Conservation (phyloP, 257 asterid species). For the Solanum virginianum region DNA sequence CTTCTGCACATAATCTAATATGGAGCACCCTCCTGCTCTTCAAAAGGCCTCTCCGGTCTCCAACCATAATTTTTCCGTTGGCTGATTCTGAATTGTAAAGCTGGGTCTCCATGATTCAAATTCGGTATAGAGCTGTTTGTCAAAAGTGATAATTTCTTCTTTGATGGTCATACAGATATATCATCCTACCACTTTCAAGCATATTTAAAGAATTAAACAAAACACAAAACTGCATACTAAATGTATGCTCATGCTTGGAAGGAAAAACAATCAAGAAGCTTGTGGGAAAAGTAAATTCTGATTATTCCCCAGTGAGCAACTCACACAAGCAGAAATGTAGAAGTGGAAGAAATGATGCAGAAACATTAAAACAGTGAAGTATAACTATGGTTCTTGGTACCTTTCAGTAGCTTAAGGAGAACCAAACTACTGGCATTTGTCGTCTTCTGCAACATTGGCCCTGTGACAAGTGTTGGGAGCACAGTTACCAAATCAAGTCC, state of each 20-base stretch:
- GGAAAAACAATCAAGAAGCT: not conserved
- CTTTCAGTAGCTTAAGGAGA: constrained; percentile 55
- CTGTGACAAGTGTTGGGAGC: constrained; percentile 46
- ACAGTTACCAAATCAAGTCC: constrained; percentile 53
- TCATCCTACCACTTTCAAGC: not conserved
- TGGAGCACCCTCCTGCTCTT: too few relatives aligned
- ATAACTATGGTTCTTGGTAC: constrained; percentile 6
- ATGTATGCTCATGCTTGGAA: not conserved
- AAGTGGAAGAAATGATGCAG: not conserved
- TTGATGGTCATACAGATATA: too few relatives aligned
- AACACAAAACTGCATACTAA: not conserved
- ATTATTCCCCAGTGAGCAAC: not conserved
- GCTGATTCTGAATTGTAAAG: too few relatives aligned
- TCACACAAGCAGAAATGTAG: not conserved
- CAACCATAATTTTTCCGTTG: too few relatives aligned
- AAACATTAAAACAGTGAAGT: not conserved
- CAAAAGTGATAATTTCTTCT: too few relatives aligned
- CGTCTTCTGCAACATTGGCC: constrained; percentile 58
- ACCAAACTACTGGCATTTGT: constrained; percentile 47
- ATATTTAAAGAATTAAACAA: not conserved
- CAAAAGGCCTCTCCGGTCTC: too few relatives aligned
- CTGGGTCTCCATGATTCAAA: too few relatives aligned
- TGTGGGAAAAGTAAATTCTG: not conserved
- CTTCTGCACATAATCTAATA: too few relatives aligned
- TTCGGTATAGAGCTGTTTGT: too few relatives aligned